Evolutionary conservation across 495 filamentous ascomycete species (phyloP), one percentile per base, ranked within the genome.

Genomic region (Penicillium pulvis): DNA sequence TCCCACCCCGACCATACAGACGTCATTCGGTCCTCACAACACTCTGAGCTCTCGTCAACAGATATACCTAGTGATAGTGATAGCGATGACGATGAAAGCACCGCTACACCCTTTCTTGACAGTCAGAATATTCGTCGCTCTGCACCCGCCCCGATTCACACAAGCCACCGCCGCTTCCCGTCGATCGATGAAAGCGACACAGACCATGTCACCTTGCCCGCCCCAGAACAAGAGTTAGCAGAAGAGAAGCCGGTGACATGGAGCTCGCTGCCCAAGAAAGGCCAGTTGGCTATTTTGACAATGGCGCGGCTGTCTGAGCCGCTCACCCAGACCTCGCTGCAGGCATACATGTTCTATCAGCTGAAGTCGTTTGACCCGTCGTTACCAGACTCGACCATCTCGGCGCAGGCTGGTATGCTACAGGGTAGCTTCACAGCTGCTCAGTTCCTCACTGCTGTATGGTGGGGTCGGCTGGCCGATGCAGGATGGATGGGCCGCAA

Each of bases 401-500:
- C 91, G 0, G 79, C 79, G 10, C 91, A 93, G 64, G 90, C 88
- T 12, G 91, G 91, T 48, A 77, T 91, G 10, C 75, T 91, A 53
- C 87, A 87, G 60, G 88, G 85, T 43, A 85, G 82, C 60, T 95
- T 89, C 73, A 90, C 87, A 11, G 89, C 84, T 17, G 89, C 88
- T 26, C 92, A 91, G 74, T 92, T 89, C 60, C 69, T 88, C 31
- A 92, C 88, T 12, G 89, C 89, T 7, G 87, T 96, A 63, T 67
- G 89, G 51, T 94, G 91, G 91, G 91, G 91, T 0, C 76, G 87
- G 3, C 65, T 89, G 41, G 88, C 90, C 8, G 90, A 94, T 72
- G 81, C 84, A 11, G 81, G 82, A 30, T 77, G 77, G 67, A 81
- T 86, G 55, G 91, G 91, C 3, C 77, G 91, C 44, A 96, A 94